Evolutionary conservation across 192 early-diverging fungal species (phyloP).

Genomic region (Powellomyces hirtus): DNA sequence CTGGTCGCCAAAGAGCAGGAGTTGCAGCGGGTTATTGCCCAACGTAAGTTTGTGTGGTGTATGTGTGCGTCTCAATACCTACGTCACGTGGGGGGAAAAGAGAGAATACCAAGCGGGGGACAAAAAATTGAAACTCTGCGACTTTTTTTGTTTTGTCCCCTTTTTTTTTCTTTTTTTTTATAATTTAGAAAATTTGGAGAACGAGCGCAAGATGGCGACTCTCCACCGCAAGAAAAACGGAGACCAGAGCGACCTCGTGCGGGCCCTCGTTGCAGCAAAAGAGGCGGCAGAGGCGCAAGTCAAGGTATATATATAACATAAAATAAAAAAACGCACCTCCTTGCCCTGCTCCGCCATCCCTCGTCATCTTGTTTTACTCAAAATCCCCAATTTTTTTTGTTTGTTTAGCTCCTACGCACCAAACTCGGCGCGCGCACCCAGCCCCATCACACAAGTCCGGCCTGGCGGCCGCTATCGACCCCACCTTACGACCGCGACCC

Average conservation of each 20-base stretch:
- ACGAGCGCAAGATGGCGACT: neutral
- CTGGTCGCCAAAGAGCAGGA: neutral
- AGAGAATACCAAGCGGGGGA: neutral
- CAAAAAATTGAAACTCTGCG: neutral
- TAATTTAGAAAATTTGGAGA: conserved; percentile 6
- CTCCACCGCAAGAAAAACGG: neutral
- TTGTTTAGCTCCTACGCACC: neutral
- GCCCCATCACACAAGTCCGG: neutral
- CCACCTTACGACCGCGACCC: neutral
- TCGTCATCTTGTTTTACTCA: too few relatives aligned
- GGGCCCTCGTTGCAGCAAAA: conserved; percentile 14
- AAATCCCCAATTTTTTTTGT: too few relatives aligned
- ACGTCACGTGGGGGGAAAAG: too few relatives aligned
- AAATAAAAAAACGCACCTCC: too few relatives aligned
- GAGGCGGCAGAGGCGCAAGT: conserved; percentile 20
- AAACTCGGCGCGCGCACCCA: neutral
- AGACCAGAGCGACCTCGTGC: conserved; percentile 1
- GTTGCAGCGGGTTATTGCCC: neutral
- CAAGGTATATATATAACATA: conserved; percentile 17
- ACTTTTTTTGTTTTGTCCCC: too few relatives aligned
- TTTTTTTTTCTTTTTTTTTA: too few relatives aligned
- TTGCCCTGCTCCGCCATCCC: too few relatives aligned
- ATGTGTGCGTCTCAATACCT: too few relatives aligned
- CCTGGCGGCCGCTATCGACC: neutral
- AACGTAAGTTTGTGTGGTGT: too few relatives aligned